phyloP scores from a whole-genome alignment of 345 rosid species.

The Eucalyptus erythrocorys region DNA sequence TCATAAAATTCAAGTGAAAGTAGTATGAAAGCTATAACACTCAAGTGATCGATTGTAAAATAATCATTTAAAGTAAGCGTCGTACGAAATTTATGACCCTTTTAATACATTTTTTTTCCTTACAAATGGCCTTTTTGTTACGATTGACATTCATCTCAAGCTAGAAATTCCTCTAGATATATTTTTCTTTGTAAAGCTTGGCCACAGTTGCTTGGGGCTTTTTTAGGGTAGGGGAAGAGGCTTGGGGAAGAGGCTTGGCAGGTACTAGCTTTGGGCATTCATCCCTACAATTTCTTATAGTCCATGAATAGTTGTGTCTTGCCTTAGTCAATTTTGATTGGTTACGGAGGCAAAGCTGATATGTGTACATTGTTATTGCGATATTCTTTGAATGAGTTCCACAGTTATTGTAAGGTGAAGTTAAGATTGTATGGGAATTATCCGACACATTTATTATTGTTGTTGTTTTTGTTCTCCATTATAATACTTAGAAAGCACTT shows the following conservation, averaged over 20 bases:
- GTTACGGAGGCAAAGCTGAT: too few species aligned
- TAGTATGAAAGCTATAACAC: too few species aligned
- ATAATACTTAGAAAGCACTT: neutral
- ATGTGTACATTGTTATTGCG: neutral
- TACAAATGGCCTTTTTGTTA: too few species aligned
- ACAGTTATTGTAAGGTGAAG: too few species aligned
- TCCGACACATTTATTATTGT: fast-evolving
- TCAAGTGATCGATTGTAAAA: too few species aligned
- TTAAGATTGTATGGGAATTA: neutral
- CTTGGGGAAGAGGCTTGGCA: fast-evolving
- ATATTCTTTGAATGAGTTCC: neutral
- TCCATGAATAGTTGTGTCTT: neutral
- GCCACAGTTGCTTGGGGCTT: neutral
- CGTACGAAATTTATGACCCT: fast-evolving
- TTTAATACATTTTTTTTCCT: too few species aligned
- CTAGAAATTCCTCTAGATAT: neutral
- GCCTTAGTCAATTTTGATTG: neutral
- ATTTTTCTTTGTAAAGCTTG: neutral
- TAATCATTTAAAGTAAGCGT: too few species aligned
- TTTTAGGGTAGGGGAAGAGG: neutral
- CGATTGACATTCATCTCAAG: neutral
- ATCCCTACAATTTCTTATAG: neutral
- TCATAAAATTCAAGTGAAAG: too few species aligned
- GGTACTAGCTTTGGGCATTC: neutral
- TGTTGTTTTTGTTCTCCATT: neutral